A percentile compares a stretch with the other conserved stretches of the same genome.
Evolutionary conservation across 2,329 filamentous ascomycete species (phyloP).

Genomic region (Ophiostoma pallidulum): DNA sequence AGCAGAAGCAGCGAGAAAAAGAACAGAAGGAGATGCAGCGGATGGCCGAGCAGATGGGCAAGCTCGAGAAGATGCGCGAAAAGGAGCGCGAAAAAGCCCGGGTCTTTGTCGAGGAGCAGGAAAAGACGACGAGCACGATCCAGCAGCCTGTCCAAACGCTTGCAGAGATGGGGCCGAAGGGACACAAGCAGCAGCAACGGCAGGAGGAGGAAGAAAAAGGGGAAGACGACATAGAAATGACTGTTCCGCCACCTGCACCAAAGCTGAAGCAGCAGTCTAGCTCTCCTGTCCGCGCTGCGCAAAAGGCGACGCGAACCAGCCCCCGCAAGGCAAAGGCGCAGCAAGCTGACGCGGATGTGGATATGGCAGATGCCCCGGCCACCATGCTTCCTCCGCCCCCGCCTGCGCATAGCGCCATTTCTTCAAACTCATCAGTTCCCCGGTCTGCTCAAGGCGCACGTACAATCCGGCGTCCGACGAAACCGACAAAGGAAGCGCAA

Average conservation of each 20-base stretch:
- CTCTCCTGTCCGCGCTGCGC: conserved; percentile 29
- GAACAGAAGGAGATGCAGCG: conserved; percentile 52
- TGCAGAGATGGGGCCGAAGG: conserved; percentile 39
- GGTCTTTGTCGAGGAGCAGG: conserved; percentile 48
- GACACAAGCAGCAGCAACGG: conserved; percentile 30
- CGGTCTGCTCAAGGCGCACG: conserved; percentile 41
- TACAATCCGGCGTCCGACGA: conserved; percentile 50
- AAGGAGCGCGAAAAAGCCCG: conserved; percentile 62
- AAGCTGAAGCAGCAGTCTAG: conserved; percentile 1
- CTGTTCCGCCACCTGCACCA: conserved; percentile 12
- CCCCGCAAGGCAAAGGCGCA: conserved; percentile 39
- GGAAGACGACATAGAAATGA: conserved; percentile 13
- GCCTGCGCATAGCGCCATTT: background rate
- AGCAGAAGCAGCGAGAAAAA: conserved; percentile 51
- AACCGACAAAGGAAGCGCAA: conserved; percentile 50
- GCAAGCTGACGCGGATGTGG: conserved; percentile 34
- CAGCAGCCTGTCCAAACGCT: conserved; percentile 35
- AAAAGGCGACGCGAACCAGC: conserved; percentile 39
- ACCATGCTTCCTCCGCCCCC: conserved; percentile 44
- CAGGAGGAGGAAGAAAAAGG: conserved; percentile 12
- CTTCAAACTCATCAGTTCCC: conserved; percentile 26
- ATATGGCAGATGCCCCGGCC: conserved; percentile 48
- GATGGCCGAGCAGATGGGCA: conserved; percentile 50
- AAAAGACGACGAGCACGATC: conserved; percentile 37
- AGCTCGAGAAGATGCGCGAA: conserved; percentile 59